phyloP scores from a whole-genome alignment of 768 basidiomycete genomes.

The Boletus tomentosulus region DNA sequence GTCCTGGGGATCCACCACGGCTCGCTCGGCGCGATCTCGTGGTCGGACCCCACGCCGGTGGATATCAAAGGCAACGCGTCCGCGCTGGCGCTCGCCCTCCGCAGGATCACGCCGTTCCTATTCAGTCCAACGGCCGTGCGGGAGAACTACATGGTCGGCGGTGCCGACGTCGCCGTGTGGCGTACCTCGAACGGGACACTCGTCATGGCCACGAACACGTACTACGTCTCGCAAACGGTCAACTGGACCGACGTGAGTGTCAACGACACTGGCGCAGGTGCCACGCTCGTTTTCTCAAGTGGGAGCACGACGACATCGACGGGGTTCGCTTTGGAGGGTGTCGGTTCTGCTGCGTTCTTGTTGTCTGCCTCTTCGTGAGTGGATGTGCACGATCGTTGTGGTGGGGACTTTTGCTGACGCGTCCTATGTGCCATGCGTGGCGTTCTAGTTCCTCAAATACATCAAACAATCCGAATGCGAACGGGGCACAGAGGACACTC shows the following conservation, averaged over 20 bases:
- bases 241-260: constrained; percentile 29
- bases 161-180: constrained; percentile 54
- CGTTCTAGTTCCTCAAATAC: background rate
- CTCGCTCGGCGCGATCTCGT: constrained; percentile 45
- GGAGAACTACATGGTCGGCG: constrained; percentile 36
- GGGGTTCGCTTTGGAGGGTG: constrained; percentile 13
- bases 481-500: background rate
- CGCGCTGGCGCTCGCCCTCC: constrained; percentile 41
- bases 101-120: constrained; percentile 46
- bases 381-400: background rate
- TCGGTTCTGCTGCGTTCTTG: constrained; percentile 21
- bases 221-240: constrained; percentile 36
- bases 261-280: background rate
- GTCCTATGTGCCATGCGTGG: too few relatives aligned
- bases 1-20: constrained; percentile 71
- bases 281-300: constrained; percentile 7
- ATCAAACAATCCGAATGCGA: background rate
- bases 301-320: constrained; percentile 12
- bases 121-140: constrained; percentile 39
- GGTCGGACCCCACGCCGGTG: constrained; percentile 51
- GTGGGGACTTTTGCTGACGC: background rate
- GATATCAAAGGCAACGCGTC: constrained; percentile 56
- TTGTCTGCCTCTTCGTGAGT: constrained; percentile 15
- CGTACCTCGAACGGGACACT: constrained; percentile 40
- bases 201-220: constrained; percentile 49